Evolutionary conservation across 2,329 filamentous ascomycete species (phyloP), one percentile per base, ranked within the genome.

Genomic region (Fusarium heterosporum): DNA sequence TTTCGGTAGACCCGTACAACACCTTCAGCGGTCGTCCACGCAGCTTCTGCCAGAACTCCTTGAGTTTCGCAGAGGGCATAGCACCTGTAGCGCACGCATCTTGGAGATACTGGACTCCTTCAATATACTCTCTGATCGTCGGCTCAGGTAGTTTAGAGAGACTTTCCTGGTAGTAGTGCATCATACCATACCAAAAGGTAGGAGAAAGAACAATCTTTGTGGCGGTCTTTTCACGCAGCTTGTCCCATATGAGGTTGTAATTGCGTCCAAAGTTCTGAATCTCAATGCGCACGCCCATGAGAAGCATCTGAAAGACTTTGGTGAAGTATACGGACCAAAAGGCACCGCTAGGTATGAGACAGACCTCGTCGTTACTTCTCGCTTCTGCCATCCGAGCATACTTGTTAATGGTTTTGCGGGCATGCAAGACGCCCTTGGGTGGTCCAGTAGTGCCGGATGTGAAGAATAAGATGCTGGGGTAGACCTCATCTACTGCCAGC

Each of bases 181-280:
- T 60, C 56, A 60, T 55, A 11, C 56, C 56, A 32, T 60, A 60
- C 56, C 56, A 60, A 25, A 60, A 60, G 19, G 56, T 60, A 25
- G 56, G 56, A 19, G 56, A 60, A 13, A 60, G 22, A 10, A 60
- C 56, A 8, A 43, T 49, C 22, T 55, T 55, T 8, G 56, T 60
- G 6, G 45, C 36, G 3, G 38, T 60, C 38, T 49, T 32, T 38
- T 60, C 43, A 1, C 56, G 56, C 3, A 60, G 28, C 13, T 50
- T 60, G 19, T 60, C 56, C 50, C 56, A 60, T 55, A 60, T 60
- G 4, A 60, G 56, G 30, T 60, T 43, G 9, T 60, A 60, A 22
- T 60, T 55, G 10, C 56, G 56, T 7, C 56, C 56, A 3, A 60
- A 60, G 40, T 60, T 55, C n/a, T 48, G 50, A 22, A 60, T 60